Evolutionary conservation across 768 basidiomycete species (phyloP), one percentile per base, ranked within the genome.

Genomic region (Trametes cubensis): DNA sequence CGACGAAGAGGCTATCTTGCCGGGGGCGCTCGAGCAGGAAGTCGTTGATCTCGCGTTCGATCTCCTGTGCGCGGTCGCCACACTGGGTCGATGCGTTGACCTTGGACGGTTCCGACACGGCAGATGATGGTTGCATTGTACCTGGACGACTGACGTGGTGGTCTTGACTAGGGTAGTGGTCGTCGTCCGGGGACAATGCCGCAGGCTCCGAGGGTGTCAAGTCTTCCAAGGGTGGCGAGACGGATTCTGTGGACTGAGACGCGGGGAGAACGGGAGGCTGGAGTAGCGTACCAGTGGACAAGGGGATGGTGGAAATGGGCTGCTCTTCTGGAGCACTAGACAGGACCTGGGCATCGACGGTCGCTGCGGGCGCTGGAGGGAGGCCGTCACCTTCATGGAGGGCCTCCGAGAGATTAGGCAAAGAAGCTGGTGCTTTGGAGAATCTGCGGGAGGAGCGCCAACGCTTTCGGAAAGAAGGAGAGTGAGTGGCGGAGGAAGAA

Each of bases 381-480:
- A 3, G n/a, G 10, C 11, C 42, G 51, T 51, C 56, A 28, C 23
- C 14, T 23, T 50, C 56, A 11, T 50, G 66, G 50, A 48, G 59
- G 38, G 59, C 23, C 28, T 70, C 67, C 1, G 64, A 50, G 26
- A 68, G 60, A 14, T 67, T 61, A 17, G 62, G 64, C 20, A 66
- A 44, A 6, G 44, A 49, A 17, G 61, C 40, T 38, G 60, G 72
- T 17, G 72, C 63, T 60, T 70, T 76, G 6, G 76, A 76, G 67
- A 76, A 75, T 53, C 78, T 67, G 41, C 64, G 62, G 2, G 72
- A 73, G 21, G 70, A 68, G 7, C 69, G 66, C 74, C 74, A 74
- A 50, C 70, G 65, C 48, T 71, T 74, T 44, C 71, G 66, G 18
- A 61, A 44, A 15, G 67, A 64, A 30, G 60, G 48, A 52, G 18